A percentile compares a stretch with the other conserved stretches of the same genome.
Conservation (phyloP, 2,329 filamentous ascomycete species). For the Trichophyton mentagrophytes region DNA sequence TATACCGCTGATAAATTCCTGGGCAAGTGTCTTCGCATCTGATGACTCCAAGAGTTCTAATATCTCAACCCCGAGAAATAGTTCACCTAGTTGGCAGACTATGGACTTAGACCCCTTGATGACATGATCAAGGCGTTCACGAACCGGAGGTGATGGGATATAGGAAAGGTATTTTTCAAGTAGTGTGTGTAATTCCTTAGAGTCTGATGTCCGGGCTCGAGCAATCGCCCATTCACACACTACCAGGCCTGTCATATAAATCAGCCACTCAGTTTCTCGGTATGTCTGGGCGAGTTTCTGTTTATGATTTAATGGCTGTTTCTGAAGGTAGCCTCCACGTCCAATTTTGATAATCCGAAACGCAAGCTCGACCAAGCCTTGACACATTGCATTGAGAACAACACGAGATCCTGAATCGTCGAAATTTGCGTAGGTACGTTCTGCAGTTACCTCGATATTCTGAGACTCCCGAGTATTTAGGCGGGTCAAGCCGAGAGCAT, state of each 20-base stretch:
- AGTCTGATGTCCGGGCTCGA: slow-evolving; percentile 21
- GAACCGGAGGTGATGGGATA: slow-evolving; percentile 17
- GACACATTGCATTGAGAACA: slow-evolving; percentile 29
- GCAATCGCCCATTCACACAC: slow-evolving; percentile 29
- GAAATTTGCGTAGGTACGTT: slow-evolving; percentile 20
- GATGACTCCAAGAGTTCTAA: slow-evolving; percentile 19
- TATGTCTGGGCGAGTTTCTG: slow-evolving; percentile 32
- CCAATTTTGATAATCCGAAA: slow-evolving; percentile 28
- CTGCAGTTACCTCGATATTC: slow-evolving; percentile 22
- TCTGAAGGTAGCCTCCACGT: slow-evolving; percentile 15
- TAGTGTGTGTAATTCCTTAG: slow-evolving; percentile 19
- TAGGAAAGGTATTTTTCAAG: slow-evolving; percentile 21
- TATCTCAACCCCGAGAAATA: slow-evolving; percentile 24
- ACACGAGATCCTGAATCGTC: slow-evolving; percentile 25
- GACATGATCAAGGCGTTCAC: slow-evolving; percentile 16
- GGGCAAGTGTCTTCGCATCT: slow-evolving; percentile 18
- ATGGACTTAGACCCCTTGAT: slow-evolving; percentile 24
- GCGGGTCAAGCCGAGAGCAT: slow-evolving; percentile 30
- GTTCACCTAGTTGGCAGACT: slow-evolving; percentile 24
- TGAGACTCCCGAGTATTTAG: slow-evolving; percentile 32
- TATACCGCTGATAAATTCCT: slow-evolving; percentile 18
- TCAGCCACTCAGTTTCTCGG: slow-evolving; percentile 29
- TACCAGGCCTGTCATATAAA: slow-evolving; percentile 29
- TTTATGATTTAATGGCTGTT: slow-evolving; percentile 27
- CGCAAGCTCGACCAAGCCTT: slow-evolving; percentile 31